Percentiles rank a stretch among this genome's conserved stretches.
These are phyloP conservation scores for Eryngium alpinum DNA, from an alignment of 140 eudicot genomes.

Conservation along the genomic window DNA sequence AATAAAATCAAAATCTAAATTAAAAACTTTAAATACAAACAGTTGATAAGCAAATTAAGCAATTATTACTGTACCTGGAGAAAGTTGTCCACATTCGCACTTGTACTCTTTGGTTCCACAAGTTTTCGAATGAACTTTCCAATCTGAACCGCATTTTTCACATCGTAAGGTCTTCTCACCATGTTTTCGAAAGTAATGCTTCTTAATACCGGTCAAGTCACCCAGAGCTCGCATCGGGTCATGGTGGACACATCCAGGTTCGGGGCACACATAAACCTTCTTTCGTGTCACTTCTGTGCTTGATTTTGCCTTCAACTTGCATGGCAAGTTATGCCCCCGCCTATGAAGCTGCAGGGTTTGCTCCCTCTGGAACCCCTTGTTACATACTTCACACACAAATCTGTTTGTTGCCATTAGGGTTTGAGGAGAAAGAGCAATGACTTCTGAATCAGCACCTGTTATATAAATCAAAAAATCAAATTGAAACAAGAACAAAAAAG, in stretches of 20 bases:
- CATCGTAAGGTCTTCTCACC: neutral
- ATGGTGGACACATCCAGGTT: conserved; percentile 2
- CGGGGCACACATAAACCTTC: neutral
- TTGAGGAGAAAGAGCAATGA: neutral
- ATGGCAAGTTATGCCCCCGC: neutral
- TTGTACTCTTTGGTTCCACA: no score
- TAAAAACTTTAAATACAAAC: neutral
- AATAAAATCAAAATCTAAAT: no score
- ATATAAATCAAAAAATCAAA: no score
- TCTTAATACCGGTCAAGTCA: neutral
- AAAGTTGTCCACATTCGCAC: neutral
- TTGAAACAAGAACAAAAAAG: neutral
- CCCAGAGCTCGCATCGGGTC: neutral
- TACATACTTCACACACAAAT: no score
- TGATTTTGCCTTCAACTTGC: neutral
- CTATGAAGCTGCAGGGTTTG: neutral
- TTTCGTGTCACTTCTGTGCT: neutral
- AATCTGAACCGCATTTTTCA: neutral
- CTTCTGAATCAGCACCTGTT: neutral
- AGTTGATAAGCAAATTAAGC: neutral
- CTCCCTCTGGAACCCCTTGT: no score
- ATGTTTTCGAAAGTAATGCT: conserved; percentile 4
- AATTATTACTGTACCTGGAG: neutral
- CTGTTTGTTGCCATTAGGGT: neutral
- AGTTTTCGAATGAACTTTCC: neutral